These are phyloP conservation scores for Quercus lobata DNA, from an alignment of 331 rosid genomes.

Conservation along the genomic window DNA sequence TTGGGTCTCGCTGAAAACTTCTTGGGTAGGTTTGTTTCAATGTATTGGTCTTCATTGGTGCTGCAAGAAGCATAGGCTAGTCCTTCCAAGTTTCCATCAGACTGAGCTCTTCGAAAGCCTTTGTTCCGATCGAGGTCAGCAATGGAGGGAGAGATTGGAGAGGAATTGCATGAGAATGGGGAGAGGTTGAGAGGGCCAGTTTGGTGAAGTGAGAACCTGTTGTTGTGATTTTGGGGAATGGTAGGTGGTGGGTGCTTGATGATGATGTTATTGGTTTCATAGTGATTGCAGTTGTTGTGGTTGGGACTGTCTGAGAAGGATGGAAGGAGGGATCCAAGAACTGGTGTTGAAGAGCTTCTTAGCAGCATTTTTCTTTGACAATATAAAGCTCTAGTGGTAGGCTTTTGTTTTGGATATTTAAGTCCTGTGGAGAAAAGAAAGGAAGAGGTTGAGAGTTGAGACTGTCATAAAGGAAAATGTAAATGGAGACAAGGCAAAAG, in stretches of 20 bases:
- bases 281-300: conserved; percentile 18
- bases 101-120: conserved; percentile 71
- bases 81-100: conserved; percentile 74
- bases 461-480: not conserved
- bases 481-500: not conserved
- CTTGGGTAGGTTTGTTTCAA: conserved; percentile 10
- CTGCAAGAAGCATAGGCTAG: conserved; percentile 37
- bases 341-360: conserved; percentile 72
- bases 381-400: not conserved
- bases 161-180: conserved; percentile 47
- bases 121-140: conserved; percentile 28
- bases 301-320: conserved; percentile 51
- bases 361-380: conserved; percentile 35
- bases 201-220: conserved; percentile 31
- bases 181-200: conserved; percentile 27
- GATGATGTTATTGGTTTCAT: conserved; percentile 32
- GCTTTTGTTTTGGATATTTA: not conserved
- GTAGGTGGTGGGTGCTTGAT: conserved; percentile 30
- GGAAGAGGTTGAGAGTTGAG: not conserved
- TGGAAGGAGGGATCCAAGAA: conserved; percentile 66
- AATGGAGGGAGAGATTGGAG: conserved; percentile 74
- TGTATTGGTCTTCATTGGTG: conserved; percentile 28
- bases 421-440: conserved; percentile 6
- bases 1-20: conserved; percentile 25
- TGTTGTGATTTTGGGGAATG: conserved; percentile 23